Base-by-base conservation (phyloP, 306 rosid genomes). In the Pyrus betulifolia region DNA sequence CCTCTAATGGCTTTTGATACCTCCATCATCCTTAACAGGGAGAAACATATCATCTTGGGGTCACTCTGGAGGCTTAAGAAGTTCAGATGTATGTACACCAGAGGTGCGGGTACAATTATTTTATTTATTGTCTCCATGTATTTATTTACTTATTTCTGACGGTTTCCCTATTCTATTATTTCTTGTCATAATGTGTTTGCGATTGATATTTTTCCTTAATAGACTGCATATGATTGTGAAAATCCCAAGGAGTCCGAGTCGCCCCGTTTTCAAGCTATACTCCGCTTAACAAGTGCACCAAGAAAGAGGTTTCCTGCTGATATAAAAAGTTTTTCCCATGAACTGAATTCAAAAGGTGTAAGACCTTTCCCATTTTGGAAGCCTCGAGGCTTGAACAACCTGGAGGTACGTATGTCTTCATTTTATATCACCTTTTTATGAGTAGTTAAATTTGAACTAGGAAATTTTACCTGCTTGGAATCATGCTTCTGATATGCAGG, bases 201-300 rank as follows among this genome's bases (percentile, higher is more conserved):
- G 38, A 58, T 78, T 30, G 60, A 54, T 82, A 52, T 76, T 31
- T 82, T 82, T 57, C 65, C 68, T 86, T 85, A 82, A 60, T 85
- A 90, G 99, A 69, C 85, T 46, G 46, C 93, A 59, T 95, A 86
- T 80, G 99, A 95, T 77, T 92, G 88, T 79, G 99, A 95, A 79
- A 95, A 95, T 80, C 97, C 97, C 11, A 95, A 95, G 89, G 99
- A 95, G 88, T 92, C 97, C 8, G 99, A 95, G 81, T 95, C 99
- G 85, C 99, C 99, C 19, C 99, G 99, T 77, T 95, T 95, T 88
- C 97, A 95, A 92, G 99, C 99, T 70, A 88, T 95, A 81, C 84
- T 95, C 40, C 96, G 99, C 17, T 84, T 91, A 79, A 95, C 99
- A 33, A 95, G 93, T 88, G 99, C 97, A 65, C 99, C 99, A 18